These are phyloP conservation scores for Erodium trifolium DNA, from an alignment of 441 rosid species.

Conservation along the genomic window DNA sequence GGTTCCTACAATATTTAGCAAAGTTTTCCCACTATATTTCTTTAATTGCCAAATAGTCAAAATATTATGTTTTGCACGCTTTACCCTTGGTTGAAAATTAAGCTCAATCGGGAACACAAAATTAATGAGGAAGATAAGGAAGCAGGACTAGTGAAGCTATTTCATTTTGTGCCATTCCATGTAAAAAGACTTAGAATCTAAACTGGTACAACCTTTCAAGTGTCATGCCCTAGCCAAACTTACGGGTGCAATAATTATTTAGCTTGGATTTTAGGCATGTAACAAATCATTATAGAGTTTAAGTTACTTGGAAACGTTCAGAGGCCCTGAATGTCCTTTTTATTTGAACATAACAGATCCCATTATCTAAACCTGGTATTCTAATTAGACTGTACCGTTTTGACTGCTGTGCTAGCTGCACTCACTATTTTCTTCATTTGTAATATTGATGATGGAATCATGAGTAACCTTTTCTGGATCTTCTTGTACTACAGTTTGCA, in stretches of 20 bases:
- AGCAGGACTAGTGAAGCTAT: not conserved
- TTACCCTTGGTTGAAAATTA: not conserved
- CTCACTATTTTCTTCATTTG: constrained; percentile 6
- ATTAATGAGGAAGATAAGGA: not conserved
- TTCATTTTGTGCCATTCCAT: not conserved
- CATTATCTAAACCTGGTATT: not conserved
- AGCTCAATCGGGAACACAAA: not conserved
- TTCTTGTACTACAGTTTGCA: constrained; percentile 44
- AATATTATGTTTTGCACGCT: not conserved
- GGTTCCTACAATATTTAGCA: not conserved
- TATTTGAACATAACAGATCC: not conserved
- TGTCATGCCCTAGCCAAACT: not conserved
- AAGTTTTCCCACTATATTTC: not conserved
- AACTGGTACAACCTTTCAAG: too few species aligned
- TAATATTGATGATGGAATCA: constrained; percentile 10
- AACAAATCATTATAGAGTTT: not conserved
- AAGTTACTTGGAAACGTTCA: not conserved
- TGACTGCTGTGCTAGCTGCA: not conserved
- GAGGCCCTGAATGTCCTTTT: not conserved
- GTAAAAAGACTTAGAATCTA: not conserved
- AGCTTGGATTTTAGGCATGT: not conserved
- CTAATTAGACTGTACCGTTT: not conserved
- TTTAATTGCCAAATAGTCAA: not conserved
- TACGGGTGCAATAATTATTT: not conserved
- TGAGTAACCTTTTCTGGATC: constrained; percentile 8